These are phyloP conservation scores for Galerina marginata DNA, from an alignment of 768 basidiomycete species.

Conservation along the genomic window DNA sequence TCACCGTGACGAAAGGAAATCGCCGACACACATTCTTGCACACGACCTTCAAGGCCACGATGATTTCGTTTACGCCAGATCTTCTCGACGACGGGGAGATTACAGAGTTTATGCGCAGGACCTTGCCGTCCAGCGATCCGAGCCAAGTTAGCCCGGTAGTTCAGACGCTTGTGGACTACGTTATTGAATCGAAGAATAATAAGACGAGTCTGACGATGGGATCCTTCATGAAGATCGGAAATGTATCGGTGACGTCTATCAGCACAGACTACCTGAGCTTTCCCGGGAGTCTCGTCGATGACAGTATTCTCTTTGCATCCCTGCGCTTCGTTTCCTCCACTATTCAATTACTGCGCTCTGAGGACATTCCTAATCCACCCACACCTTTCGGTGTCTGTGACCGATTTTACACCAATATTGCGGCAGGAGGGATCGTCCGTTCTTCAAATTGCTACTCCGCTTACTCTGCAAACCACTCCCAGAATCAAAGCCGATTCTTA, in stretches of 20 bases:
- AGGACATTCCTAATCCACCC: constrained; percentile 12
- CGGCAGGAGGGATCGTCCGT: constrained; percentile 19
- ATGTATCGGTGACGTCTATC: constrained; percentile 10
- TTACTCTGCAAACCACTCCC: background rate
- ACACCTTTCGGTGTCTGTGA: constrained; percentile 14
- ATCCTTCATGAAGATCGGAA: constrained; percentile 9
- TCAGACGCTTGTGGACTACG: constrained; percentile 7
- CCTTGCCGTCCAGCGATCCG: constrained; percentile 9
- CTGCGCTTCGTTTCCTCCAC: constrained; percentile 6
- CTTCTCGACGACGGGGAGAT: constrained; percentile 17
- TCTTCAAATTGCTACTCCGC: constrained; percentile 15
- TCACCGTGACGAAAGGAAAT: constrained; percentile 23
- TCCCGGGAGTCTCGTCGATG: background rate
- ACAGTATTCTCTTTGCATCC: background rate
- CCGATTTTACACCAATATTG: constrained; percentile 12
- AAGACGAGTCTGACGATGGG: constrained; percentile 12
- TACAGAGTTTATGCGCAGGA: constrained; percentile 15
- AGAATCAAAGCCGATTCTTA: constrained; percentile 9
- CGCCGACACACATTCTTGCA: constrained; percentile 25
- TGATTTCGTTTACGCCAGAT: constrained; percentile 6
- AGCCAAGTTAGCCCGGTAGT: constrained; percentile 1
- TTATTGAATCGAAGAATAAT: constrained; percentile 12
- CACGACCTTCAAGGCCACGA: constrained; percentile 20
- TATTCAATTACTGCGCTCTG: constrained; percentile 19
- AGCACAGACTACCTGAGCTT: constrained; percentile 16